These are phyloP conservation scores for Fraxinus cuspidata DNA, from an alignment of 257 asterid species.

Conservation along the genomic window DNA sequence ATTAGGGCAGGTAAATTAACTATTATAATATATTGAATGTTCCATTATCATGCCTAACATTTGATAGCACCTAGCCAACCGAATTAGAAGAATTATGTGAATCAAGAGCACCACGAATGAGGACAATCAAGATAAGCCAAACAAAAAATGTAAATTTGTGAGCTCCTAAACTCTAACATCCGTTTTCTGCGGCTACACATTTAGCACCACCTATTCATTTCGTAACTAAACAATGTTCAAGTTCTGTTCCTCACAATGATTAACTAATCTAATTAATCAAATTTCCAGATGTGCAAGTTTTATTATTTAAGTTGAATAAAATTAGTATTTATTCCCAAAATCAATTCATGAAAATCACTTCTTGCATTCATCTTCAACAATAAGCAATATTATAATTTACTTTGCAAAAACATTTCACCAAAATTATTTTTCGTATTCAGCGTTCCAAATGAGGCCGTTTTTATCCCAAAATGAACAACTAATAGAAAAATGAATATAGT, in stretches of 20 bases:
- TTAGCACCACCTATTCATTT: neutral
- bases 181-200: neutral
- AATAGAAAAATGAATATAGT: neutral
- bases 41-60: neutral
- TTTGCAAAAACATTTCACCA: neutral
- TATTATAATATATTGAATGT: neutral
- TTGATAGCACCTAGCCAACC: neutral
- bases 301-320: neutral
- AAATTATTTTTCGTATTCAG: neutral
- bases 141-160: neutral
- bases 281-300: neutral
- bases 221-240: neutral
- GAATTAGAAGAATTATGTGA: neutral
- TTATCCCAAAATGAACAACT: neutral
- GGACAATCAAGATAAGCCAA: conserved; percentile 1
- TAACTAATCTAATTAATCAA: conserved; percentile 6
- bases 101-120: neutral
- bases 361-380: neutral
- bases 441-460: neutral
- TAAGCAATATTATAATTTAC: too few species aligned
- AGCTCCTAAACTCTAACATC: neutral
- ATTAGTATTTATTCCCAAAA: too few species aligned
- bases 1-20: neutral
- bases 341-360: neutral
- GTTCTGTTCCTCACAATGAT: neutral